phyloP scores from a whole-genome alignment of 2,329 filamentous ascomycete genomes.

The Ascochyta pisi region DNA sequence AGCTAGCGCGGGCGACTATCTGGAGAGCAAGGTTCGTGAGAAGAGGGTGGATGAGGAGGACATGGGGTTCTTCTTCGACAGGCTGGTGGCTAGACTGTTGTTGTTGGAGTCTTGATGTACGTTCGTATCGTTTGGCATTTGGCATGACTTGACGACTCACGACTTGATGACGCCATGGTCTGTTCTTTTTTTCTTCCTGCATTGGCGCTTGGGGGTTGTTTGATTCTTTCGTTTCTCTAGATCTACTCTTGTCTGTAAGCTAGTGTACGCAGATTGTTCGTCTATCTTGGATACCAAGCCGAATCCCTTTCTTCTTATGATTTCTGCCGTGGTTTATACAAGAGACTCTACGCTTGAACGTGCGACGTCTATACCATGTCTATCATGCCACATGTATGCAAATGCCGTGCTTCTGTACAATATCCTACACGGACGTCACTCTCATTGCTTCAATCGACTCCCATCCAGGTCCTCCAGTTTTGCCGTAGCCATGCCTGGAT shows the following conservation, averaged over 20 bases:
- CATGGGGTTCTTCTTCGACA: slow-evolving; percentile 49
- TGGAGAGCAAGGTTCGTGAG: slow-evolving; percentile 28
- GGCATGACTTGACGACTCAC: neutral
- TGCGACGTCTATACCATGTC: neutral
- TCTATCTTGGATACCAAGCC: too few species aligned
- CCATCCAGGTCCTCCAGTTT: slow-evolving; percentile 37
- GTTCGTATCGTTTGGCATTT: neutral
- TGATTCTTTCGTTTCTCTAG: neutral
- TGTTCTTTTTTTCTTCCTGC: neutral
- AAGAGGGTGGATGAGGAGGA: slow-evolving; percentile 31
- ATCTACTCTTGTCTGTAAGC: neutral
- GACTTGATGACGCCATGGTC: slow-evolving; percentile 5
- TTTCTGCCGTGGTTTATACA: too few species aligned
- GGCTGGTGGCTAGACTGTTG: slow-evolving; percentile 45
- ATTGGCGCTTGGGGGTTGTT: slow-evolving; percentile 4
- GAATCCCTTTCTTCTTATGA: too few species aligned
- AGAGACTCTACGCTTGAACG: too few species aligned
- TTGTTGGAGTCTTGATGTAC: slow-evolving; percentile 14
- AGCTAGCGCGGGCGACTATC: slow-evolving; percentile 29
- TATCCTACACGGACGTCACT: neutral
- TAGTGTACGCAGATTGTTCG: too few species aligned
- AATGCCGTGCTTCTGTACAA: neutral
- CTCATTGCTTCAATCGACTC: slow-evolving; percentile 27
- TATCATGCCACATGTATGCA: neutral
- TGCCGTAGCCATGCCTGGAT: slow-evolving; percentile 31